These are phyloP conservation scores for Hura crepitans DNA, from an alignment of 441 rosid species.

Conservation along the genomic window DNA sequence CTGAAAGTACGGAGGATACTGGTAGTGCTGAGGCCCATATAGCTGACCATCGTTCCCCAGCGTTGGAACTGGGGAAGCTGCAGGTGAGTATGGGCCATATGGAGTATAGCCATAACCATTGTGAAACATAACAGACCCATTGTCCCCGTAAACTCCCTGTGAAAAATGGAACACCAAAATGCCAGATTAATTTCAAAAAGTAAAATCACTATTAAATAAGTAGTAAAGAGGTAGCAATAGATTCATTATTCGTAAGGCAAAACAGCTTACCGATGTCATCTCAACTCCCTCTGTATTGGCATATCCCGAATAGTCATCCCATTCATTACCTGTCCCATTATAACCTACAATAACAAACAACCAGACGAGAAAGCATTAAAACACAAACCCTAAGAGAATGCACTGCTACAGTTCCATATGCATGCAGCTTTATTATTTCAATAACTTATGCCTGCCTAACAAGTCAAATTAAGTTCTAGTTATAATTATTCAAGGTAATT, in stretches of 20 bases:
- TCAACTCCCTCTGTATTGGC: slow-evolving; percentile 60
- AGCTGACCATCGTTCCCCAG: slow-evolving; percentile 53
- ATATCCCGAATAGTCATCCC: slow-evolving; percentile 58
- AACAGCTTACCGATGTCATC: slow-evolving; percentile 44
- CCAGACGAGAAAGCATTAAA: too few species aligned
- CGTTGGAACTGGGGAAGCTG: slow-evolving; percentile 54
- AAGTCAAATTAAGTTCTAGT: too few species aligned
- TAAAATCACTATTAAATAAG: neutral
- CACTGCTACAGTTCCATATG: too few species aligned
- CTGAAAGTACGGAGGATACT: slow-evolving; percentile 55
- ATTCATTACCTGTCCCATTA: slow-evolving; percentile 46
- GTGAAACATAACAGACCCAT: slow-evolving; percentile 45
- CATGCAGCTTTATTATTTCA: too few species aligned
- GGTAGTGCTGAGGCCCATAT: slow-evolving; percentile 69
- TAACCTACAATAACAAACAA: slow-evolving; percentile 30
- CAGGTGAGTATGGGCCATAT: slow-evolving; percentile 49
- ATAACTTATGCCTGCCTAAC: too few species aligned
- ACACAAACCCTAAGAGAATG: too few species aligned
- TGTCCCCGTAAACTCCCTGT: slow-evolving; percentile 61
- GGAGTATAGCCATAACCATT: slow-evolving; percentile 57
- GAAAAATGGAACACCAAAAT: slow-evolving; percentile 9
- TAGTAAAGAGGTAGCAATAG: neutral
- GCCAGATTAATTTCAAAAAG: neutral
- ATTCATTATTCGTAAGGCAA: neutral
- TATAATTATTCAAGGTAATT: neutral